phyloP scores from a whole-genome alignment of 2,329 filamentous ascomycete genomes.

The Curvularia lunata region DNA sequence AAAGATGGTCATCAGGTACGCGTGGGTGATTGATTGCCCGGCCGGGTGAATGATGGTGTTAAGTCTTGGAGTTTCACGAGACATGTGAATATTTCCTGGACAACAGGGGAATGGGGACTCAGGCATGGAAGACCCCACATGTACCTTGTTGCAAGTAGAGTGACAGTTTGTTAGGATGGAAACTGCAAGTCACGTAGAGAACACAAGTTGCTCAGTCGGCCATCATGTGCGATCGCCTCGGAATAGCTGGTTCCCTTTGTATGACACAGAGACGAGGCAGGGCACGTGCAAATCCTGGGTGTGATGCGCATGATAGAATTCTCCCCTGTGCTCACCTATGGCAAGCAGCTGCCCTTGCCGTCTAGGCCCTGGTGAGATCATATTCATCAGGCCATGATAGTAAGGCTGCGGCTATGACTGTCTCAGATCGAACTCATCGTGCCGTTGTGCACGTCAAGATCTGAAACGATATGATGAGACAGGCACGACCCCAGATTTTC shows the following conservation, averaged over 20 bases:
- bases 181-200: not conserved
- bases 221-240: not conserved
- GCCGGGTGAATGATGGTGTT: not conserved
- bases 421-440: constrained; percentile 4
- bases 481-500: constrained; percentile 2
- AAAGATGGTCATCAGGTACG: not conserved
- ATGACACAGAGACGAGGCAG: not conserved
- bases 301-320: not conserved
- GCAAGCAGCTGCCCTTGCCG: not conserved
- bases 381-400: not conserved
- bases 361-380: not conserved
- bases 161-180: not conserved
- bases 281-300: not conserved
- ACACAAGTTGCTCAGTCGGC: not conserved
- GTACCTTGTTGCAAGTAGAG: not conserved
- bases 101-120: not conserved
- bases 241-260: not conserved
- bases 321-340: not conserved
- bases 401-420: not conserved
- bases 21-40: not conserved
- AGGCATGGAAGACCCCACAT: not conserved
- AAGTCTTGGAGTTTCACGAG: not conserved
- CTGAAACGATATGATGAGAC: constrained; percentile 15
- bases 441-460: constrained; percentile 5
- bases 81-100: not conserved